Evolutionary conservation across 2,329 filamentous ascomycete genomes (phyloP), one percentile per base, ranked within the genome.

Genomic region (Emericellopsis cladophorae): DNA sequence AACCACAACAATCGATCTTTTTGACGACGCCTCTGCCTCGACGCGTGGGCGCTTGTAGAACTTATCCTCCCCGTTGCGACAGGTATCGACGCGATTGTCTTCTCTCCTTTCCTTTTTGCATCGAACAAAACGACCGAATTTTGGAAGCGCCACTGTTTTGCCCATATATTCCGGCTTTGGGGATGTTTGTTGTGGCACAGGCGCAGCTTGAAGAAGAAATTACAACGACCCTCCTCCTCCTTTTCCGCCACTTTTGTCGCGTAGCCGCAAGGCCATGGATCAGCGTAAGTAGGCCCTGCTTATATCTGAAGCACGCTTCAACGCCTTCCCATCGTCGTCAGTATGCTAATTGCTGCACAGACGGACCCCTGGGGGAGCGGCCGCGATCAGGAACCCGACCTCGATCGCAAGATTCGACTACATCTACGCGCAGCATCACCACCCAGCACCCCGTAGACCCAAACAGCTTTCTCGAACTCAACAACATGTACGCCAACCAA

Each of bases 331-430:
- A 14, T 22, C 14, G 16, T 12, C 18, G 14, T 23, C 34, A 16
- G 10, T 5, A 11, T 36, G 18, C 16, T 36, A 15, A 36, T 36
- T 12, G 12, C n/a, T 15, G 7, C 9, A 23, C 35, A 21, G 21
- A 23, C 35, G 35, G 14, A 24, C 24, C 35, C 24, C 14, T 14
- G 6, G 39, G 31, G 31, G 31, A 24, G 18, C 29, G 26, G 15
- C 16, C 39, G 21, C 16, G 29, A 15, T 5, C 31, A 37, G 63
- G 65, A 51, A 71, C 68, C 54, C 67, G 72, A 46, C 64, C 72
- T 31, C 63, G 67, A 43, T 76, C 72, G 39, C 65, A 69, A 50
- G 73, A 66, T 40, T 76, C 72, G 26, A 76, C 72, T 23, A 66
- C 71, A 18, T 76, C 73, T 11, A 65, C 74, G 40, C 72, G 74